Conservation (phyloP, 331 rosid genomes). For the Saraca asoca region DNA sequence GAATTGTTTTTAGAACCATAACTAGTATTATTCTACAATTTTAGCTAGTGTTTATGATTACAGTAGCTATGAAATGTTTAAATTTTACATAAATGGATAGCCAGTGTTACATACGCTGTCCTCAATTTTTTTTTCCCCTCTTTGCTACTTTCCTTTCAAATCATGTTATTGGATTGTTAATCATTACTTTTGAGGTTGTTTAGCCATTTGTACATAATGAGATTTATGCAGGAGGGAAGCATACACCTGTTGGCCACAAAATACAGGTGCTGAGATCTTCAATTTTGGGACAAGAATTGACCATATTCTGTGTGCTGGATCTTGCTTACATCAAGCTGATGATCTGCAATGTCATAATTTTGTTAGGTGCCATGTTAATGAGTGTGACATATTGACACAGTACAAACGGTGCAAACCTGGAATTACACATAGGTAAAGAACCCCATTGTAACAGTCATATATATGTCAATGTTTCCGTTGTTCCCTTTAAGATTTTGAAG, state of each 20-base stretch:
- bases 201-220: constrained; percentile 6
- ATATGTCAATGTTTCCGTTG: constrained; percentile 3
- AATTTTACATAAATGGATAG: too few species aligned
- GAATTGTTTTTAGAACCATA: background rate
- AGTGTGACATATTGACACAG: constrained; percentile 79
- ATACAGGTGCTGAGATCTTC: constrained; percentile 86
- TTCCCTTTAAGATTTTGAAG: too few species aligned
- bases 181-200: constrained; percentile 18
- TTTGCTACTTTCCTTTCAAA: background rate
- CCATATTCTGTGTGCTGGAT: constrained; percentile 78
- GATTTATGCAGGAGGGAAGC: constrained; percentile 67
- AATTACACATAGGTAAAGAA: constrained; percentile 61
- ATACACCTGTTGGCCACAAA: constrained; percentile 94
- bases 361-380: constrained; percentile 71
- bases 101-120: background rate
- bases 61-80: too few species aligned
- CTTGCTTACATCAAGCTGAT: constrained; percentile 69
- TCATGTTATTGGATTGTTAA: constrained; percentile 2
- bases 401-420: constrained; percentile 91
- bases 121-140: background rate
- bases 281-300: constrained; percentile 91
- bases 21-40: too few species aligned
- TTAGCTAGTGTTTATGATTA: too few species aligned
- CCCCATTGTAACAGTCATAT: background rate
- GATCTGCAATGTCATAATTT: constrained; percentile 68